Evolutionary conservation across 2,329 filamentous ascomycete species (phyloP).

Genomic region (Exophiala dermatitidis): DNA sequence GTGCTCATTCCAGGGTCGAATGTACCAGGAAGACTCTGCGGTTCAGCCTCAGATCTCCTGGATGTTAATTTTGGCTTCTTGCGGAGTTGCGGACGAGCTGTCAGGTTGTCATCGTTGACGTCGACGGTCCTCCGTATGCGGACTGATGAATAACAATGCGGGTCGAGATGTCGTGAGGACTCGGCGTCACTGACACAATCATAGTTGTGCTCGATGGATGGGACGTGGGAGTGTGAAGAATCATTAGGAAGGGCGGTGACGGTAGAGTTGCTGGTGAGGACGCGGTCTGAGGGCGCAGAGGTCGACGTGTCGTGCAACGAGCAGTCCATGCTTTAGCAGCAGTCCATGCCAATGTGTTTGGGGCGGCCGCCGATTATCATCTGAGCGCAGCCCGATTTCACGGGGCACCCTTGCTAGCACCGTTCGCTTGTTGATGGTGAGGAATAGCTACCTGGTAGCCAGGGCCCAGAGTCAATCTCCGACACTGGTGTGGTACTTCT

Average conservation of each 20-base stretch:
- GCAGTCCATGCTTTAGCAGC: not conserved
- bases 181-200: constrained; percentile 11
- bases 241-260: not conserved
- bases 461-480: not conserved
- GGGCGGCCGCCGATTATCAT: constrained; percentile 7
- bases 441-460: not conserved
- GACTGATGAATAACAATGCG: constrained; percentile 11
- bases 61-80: constrained; percentile 23
- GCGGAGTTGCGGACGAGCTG: constrained; percentile 18
- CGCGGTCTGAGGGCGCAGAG: constrained; percentile 8
- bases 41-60: constrained; percentile 1
- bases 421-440: constrained; percentile 22
- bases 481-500: not conserved
- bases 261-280: not conserved
- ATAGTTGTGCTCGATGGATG: constrained; percentile 7
- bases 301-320: not conserved
- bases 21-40: constrained; percentile 1
- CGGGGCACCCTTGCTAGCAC: constrained; percentile 15
- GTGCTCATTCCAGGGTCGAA: constrained; percentile 18
- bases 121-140: constrained; percentile 7
- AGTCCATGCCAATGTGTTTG: not conserved
- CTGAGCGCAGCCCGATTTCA: not conserved
- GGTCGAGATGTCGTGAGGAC: constrained; percentile 5
- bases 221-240: constrained; percentile 9
- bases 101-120: constrained; percentile 12